Evolutionary conservation across 176 grass and related monocot species (phyloP), one percentile per base, ranked within the genome.

Genomic region (Dactylis glomerata): DNA sequence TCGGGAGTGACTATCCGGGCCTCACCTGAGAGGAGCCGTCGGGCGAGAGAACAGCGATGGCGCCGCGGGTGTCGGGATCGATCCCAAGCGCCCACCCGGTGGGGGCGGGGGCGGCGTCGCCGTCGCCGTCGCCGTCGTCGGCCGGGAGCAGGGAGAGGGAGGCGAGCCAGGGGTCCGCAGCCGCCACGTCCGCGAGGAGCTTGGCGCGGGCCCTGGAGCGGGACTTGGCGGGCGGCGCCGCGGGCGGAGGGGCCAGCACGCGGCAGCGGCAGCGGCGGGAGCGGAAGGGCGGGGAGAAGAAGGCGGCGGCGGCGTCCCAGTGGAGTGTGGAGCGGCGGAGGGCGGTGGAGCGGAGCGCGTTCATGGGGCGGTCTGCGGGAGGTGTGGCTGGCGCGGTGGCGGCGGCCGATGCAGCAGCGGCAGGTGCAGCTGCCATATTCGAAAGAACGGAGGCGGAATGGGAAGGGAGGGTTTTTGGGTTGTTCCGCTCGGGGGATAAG

Each of bases 11-110:
- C 30, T 13, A 28, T 20, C 49, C 31, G 54, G 36, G 44, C 4
- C 54, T 56, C 40, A 88, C 92, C 81, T 82, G 83, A 41, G 89
- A 89, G 22, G 89, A 90, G 0, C 84, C 86, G 34, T 95, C 93
- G 30, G 89, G 83, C 34, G 92, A 81, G 59, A 98, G 84, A 55
- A 95, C 75, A 44, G 96, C 91, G 37, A 98, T 66, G 23, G 96
- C 93, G 5, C 96, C 96, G 20, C 76, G 5, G 13, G 78, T 87
- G 81, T 98, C 96, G 4, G 96, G 96, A 52, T 98, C 96, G 59
- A 98, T 59, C 49, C 96, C 93, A 75, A 98, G 75, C 38, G 89
- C 86, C 96, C 91, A 98, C 47, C 87, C 91, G 23, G 81, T 37
- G 73, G 70, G 58, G 27, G 42, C 42, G 3, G 68, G 75, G 31